Evolutionary conservation across 371 early-diverging fungal species (phyloP).

Genomic region (Polyrhizophydium stewartii): DNA sequence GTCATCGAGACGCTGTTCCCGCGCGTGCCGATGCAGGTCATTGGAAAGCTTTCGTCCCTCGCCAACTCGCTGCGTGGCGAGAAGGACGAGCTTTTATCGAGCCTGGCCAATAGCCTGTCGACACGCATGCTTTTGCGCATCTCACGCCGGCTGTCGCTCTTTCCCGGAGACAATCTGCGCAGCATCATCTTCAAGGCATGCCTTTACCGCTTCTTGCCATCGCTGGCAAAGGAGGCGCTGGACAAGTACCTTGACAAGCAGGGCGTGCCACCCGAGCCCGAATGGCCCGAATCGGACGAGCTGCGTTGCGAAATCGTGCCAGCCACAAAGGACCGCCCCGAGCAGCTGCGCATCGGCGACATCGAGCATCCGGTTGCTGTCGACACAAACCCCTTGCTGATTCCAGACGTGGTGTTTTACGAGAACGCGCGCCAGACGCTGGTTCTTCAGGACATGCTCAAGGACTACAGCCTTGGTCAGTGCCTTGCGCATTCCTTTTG

Average conservation of each 20-base stretch:
- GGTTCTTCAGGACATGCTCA: slow-evolving; percentile 60
- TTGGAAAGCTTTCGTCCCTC: background rate
- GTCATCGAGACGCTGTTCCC: slow-evolving; percentile 60
- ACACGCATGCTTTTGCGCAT: slow-evolving; percentile 77
- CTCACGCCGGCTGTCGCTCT: slow-evolving; percentile 63
- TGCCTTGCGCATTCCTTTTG: background rate
- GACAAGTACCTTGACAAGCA: slow-evolving; percentile 58
- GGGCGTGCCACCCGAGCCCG: slow-evolving; percentile 45
- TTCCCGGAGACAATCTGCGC: slow-evolving; percentile 65
- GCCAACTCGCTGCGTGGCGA: slow-evolving; percentile 52
- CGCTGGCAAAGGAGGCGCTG: slow-evolving; percentile 61
- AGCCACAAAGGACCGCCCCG: slow-evolving; percentile 9
- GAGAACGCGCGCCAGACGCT: slow-evolving; percentile 73
- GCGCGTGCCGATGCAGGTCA: slow-evolving; percentile 39
- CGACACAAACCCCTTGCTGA: slow-evolving; percentile 61
- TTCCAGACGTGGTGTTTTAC: slow-evolving; percentile 68
- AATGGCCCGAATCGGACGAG: background rate
- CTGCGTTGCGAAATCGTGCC: background rate
- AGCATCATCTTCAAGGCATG: slow-evolving; percentile 68
- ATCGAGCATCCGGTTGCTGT: slow-evolving; percentile 39
- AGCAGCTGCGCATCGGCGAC: slow-evolving; percentile 24
- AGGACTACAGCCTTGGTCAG: slow-evolving; percentile 60
- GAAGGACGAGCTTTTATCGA: slow-evolving; percentile 61
- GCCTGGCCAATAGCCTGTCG: slow-evolving; percentile 60
- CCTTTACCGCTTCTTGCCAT: slow-evolving; percentile 71